phyloP scores from a whole-genome alignment of 2,329 filamentous ascomycete genomes.

The Pseudogymnoascus sp. region DNA sequence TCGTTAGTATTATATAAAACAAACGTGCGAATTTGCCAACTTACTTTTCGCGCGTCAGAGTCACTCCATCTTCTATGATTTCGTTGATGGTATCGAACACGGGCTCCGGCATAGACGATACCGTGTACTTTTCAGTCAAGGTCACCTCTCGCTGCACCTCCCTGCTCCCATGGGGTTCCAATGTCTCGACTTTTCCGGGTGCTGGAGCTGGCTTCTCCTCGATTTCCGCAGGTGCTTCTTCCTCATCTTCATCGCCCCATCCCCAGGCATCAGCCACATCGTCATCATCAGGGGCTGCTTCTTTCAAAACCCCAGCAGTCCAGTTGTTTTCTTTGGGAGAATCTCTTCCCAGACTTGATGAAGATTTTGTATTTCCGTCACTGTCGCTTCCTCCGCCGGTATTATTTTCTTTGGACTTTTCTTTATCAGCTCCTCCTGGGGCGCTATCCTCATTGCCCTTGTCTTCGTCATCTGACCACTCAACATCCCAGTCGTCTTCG shows the following conservation, averaged over 20 bases:
- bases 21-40: constrained; percentile 16
- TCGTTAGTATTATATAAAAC: constrained; percentile 14
- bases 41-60: constrained; percentile 45
- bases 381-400: background rate
- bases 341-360: constrained; percentile 40
- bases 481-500: constrained; percentile 61
- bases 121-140: constrained; percentile 75
- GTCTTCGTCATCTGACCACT: constrained; percentile 65
- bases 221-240: constrained; percentile 26
- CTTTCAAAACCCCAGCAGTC: constrained; percentile 16
- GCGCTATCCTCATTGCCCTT: constrained; percentile 23
- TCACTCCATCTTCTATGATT: constrained; percentile 52
- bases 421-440: background rate
- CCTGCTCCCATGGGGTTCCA: background rate
- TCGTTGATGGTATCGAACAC: constrained; percentile 58
- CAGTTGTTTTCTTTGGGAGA: constrained; percentile 21
- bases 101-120: constrained; percentile 77
- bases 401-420: background rate
- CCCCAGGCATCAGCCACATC: constrained; percentile 55
- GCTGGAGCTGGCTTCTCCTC: constrained; percentile 11
- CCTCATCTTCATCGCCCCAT: constrained; percentile 63
- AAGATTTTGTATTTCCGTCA: constrained; percentile 29
- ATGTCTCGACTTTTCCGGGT: background rate
- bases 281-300: constrained; percentile 19
- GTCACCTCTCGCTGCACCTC: constrained; percentile 53